Conservation (phyloP, 148 eudicot genomes). For the Rhododendron molle region DNA sequence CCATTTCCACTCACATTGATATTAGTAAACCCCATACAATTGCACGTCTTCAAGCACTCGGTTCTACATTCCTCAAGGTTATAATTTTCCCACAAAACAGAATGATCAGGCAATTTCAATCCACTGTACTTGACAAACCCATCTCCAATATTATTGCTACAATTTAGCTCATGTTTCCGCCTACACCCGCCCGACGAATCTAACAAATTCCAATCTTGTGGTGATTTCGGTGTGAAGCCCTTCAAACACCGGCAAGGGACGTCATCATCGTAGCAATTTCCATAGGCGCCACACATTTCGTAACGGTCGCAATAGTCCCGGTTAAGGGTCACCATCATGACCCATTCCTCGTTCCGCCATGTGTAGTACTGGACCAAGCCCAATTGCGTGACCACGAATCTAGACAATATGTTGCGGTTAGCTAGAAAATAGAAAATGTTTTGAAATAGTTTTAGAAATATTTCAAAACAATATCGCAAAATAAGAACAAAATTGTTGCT, state of each 20-base stretch:
- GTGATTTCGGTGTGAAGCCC: constrained; percentile 21
- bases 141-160: constrained; percentile 14
- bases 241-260: constrained; percentile 18
- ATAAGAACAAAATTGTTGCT: background rate
- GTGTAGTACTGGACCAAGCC: constrained; percentile 11
- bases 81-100: background rate
- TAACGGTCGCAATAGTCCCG: constrained; percentile 21
- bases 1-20: constrained; percentile 13
- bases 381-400: background rate
- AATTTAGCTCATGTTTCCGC: constrained; percentile 12
- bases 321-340: constrained; percentile 3
- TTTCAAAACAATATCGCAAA: no score
- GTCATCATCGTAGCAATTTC: constrained; percentile 10
- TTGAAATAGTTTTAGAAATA: background rate
- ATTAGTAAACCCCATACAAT: constrained; percentile 26
- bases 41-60: constrained; percentile 18
- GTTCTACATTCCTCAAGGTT: constrained; percentile 12
- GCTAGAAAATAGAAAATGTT: background rate
- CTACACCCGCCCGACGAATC: constrained; percentile 11
- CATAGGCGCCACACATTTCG: constrained; percentile 23
- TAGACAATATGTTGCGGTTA: background rate
- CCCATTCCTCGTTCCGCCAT: constrained; percentile 2
- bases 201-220: constrained; percentile 2
- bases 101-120: constrained; percentile 23
- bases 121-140: constrained; percentile 21